Base-by-base conservation (phyloP, 148 eudicot genomes). In the Simmondsia chinensis region DNA sequence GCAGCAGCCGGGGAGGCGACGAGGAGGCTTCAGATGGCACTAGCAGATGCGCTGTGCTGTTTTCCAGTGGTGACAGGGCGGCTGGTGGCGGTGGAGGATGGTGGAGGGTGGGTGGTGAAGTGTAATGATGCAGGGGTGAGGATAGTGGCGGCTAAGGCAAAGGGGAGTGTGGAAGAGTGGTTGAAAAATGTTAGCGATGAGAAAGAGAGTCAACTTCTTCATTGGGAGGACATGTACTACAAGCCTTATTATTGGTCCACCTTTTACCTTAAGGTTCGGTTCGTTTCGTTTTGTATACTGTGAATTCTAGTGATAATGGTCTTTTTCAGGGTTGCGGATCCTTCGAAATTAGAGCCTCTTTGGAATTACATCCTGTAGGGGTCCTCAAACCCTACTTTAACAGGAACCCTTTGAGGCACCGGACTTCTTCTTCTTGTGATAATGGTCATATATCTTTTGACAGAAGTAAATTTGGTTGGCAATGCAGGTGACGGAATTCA, bases 81-180 rank as follows among this genome's bases (percentile, higher is more conserved):
- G 54, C 28, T 80, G 19, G 12, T 61, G 18, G 77, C 30, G 58
- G 39, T 32, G 17, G 61, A 71, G 0, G 51, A 57, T 9, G 77
- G 73, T 9, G 77, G 73, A 4, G 55, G 67, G 9, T 80, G 88
- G 94, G 64, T 31, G 65, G 43, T 84, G 47, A 80, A 74, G 21
- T 80, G 82, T 44, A 84, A 84, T 35, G 88, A 84, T 53, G 77
- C 85, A 0, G 89, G 95, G 7, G 48, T 72, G 15, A 70, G 95
- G 37, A 33, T 80, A 20, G 56, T 77, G 20, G 83, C 77, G 40
- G 82, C 80, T 0, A 63, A 26, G 39, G 80, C 68, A 20, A 72
- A 60, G 20, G 95, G 95, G 7, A 75, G 76, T 46, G 63, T 81
- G 11, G 74, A 70, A 28, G 70, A 39, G 23, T 85, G 89, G 95